phyloP scores from a whole-genome alignment of 2,329 filamentous ascomycete species.

The Claviceps fusiformis region DNA sequence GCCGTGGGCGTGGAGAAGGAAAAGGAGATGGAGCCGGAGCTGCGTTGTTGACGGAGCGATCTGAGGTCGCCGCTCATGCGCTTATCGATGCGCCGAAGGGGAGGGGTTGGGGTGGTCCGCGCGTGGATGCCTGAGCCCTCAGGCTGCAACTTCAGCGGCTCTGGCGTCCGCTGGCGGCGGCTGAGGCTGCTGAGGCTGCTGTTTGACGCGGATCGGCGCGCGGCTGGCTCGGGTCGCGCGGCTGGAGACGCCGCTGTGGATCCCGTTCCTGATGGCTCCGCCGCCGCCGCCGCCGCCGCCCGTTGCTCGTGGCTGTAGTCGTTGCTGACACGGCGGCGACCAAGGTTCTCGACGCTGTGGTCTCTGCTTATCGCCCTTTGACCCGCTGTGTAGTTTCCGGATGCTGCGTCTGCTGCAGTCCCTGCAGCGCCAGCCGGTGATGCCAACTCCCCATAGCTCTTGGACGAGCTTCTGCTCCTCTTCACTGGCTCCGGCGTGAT shows the following conservation, averaged over 20 bases:
- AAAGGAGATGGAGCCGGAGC: conserved; percentile 5
- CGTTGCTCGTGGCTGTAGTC: background rate
- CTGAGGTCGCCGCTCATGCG: conserved; percentile 62
- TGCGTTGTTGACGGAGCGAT: conserved; percentile 24
- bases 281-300: background rate
- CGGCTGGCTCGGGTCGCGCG: conserved; percentile 12
- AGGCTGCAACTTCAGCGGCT: conserved; percentile 42
- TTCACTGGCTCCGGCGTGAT: conserved; percentile 33
- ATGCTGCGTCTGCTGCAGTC: background rate
- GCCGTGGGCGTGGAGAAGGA: background rate
- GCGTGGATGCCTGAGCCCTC: conserved; percentile 34
- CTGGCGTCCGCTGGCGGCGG: conserved; percentile 36
- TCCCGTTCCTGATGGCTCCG: background rate
- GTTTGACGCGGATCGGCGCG: conserved; percentile 36
- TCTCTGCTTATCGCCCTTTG: background rate
- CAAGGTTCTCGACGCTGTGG: conserved; percentile 5
- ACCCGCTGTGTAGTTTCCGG: background rate
- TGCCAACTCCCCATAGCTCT: conserved; percentile 17
- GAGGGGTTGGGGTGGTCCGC: conserved; percentile 38
- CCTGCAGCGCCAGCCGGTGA: background rate
- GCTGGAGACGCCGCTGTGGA: background rate
- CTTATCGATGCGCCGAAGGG: conserved; percentile 55
- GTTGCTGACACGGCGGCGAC: conserved; percentile 5
- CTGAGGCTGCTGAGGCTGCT: conserved; percentile 34
- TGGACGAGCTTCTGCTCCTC: conserved; percentile 13